Evolutionary conservation across 768 basidiomycete species (phyloP).

Genomic region (Coprinellus aureogranulatus): DNA sequence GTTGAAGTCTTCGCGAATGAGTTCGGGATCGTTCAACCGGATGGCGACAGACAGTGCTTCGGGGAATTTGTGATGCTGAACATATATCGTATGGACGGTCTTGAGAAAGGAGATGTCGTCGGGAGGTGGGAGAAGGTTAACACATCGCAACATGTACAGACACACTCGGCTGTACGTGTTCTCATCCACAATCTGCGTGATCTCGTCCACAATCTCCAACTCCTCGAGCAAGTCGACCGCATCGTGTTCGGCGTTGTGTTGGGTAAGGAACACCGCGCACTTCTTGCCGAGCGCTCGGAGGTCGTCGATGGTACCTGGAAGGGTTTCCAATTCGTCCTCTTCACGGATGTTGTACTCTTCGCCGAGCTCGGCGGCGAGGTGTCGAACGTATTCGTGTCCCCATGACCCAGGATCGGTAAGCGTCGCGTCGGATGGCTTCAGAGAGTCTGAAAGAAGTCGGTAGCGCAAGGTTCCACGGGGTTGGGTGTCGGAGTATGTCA

Average conservation of each 20-base stretch:
- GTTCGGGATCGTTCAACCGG: conserved; percentile 72
- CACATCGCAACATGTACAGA: conserved; percentile 93
- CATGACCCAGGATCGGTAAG: conserved; percentile 90
- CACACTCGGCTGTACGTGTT: conserved; percentile 90
- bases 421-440: conserved; percentile 61
- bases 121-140: conserved; percentile 86
- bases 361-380: conserved; percentile 93
- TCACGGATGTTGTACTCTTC: conserved; percentile 84
- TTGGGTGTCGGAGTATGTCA: conserved; percentile 99
- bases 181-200: conserved; percentile 76
- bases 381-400: conserved; percentile 99
- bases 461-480: conserved; percentile 94
- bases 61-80: conserved; percentile 82
- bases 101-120: conserved; percentile 89
- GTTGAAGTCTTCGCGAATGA: conserved; percentile 85
- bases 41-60: conserved; percentile 88
- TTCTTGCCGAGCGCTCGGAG: conserved; percentile 74
- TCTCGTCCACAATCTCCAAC: conserved; percentile 81
- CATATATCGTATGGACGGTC: conserved; percentile 86
- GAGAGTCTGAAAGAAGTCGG: conserved; percentile 76
- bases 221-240: conserved; percentile 95
- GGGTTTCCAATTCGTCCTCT: conserved; percentile 34
- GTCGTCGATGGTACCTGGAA: conserved; percentile 67
- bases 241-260: conserved; percentile 96
- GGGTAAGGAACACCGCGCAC: conserved; percentile 85